Conservation (phyloP, 1,284 basidiomycete genomes). For the Vanrija sp. region DNA sequence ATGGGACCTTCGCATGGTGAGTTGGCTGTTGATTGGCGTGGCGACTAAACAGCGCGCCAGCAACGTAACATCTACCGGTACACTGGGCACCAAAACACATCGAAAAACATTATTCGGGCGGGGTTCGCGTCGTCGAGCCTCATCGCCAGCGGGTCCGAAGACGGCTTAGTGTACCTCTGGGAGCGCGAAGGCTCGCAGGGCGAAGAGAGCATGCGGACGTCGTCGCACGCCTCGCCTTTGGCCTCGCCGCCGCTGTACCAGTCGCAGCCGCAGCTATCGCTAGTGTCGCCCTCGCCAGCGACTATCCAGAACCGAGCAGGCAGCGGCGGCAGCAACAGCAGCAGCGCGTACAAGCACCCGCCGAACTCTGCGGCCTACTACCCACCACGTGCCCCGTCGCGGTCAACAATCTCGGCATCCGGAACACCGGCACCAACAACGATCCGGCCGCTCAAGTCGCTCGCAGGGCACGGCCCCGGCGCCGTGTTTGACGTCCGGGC, state of each 20-base stretch:
- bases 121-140: constrained; percentile 46
- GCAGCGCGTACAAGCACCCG: not conserved
- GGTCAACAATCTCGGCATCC: not conserved
- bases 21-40: not conserved
- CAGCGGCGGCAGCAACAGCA: not conserved
- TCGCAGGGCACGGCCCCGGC: constrained; percentile 36
- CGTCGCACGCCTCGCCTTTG: constrained; percentile 1
- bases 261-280: not conserved
- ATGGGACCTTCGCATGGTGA: constrained; percentile 49
- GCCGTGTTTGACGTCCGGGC: constrained; percentile 50
- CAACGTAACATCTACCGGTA: constrained; percentile 50
- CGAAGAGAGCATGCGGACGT: constrained; percentile 8
- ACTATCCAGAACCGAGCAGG: no score
- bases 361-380: constrained; percentile 23
- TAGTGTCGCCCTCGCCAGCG: no score
- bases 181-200: constrained; percentile 28
- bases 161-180: constrained; percentile 44
- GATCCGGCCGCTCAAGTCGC: constrained; percentile 30
- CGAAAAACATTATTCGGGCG: constrained; percentile 52
- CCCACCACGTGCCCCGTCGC: constrained; percentile 19
- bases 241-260: not conserved
- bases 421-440: constrained; percentile 10
- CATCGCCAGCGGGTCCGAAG: constrained; percentile 51
- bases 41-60: constrained; percentile 16
- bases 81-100: constrained; percentile 54